Evolutionary conservation across 176 grass and related monocot species (phyloP).

Genomic region (Bolboschoenus planiculmis): DNA sequence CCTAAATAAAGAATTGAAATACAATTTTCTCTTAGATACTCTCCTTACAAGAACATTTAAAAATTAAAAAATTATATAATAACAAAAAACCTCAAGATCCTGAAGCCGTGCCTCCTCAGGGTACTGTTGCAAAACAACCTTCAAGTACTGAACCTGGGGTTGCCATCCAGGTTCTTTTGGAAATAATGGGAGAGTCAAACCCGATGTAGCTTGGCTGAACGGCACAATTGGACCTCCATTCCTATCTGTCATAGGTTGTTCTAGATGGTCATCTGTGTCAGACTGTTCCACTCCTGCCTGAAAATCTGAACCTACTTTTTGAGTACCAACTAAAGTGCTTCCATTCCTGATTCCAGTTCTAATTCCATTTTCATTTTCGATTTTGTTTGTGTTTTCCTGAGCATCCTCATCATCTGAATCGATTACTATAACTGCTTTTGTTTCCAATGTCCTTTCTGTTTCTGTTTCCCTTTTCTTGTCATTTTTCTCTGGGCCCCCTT

Average conservation of each 20-base stretch:
- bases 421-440: slow-evolving; percentile 50
- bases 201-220: slow-evolving; percentile 22
- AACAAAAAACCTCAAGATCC: slow-evolving; percentile 49
- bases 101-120: slow-evolving; percentile 47
- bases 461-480: background rate
- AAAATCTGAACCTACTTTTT: slow-evolving; percentile 24
- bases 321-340: slow-evolving; percentile 16
- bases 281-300: slow-evolving; percentile 6
- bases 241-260: slow-evolving; percentile 21
- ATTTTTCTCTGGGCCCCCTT: background rate
- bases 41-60: background rate
- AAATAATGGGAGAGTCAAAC: background rate
- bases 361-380: slow-evolving; percentile 17
- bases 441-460: background rate
- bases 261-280: slow-evolving; percentile 16
- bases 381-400: background rate
- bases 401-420: slow-evolving; percentile 86
- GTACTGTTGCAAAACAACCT: slow-evolving; percentile 62
- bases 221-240: slow-evolving; percentile 46
- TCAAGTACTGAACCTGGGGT: slow-evolving; percentile 61
- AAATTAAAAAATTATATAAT: background rate
- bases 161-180: slow-evolving; percentile 34
- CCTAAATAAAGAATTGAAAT: slow-evolving; percentile 43
- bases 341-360: background rate
- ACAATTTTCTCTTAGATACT: slow-evolving; percentile 20